Percentiles rank a stretch among this genome's conserved stretches.
Evolutionary conservation across 352 stramenopile genomes (phyloP).

Genomic region (Globisporangium apiculatum): DNA sequence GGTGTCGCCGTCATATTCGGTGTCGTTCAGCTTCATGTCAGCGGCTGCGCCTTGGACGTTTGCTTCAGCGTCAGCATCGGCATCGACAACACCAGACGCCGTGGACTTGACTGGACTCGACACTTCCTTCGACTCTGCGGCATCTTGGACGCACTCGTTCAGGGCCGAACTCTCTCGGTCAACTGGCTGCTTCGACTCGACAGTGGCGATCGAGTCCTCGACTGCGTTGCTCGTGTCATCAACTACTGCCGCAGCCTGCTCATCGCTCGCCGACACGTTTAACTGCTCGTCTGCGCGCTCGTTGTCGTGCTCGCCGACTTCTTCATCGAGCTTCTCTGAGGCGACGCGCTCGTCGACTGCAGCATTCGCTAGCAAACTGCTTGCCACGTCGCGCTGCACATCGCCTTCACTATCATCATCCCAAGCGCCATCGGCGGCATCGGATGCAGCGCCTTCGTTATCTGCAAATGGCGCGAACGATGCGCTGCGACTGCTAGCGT

Average conservation of each 20-base stretch:
- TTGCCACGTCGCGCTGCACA: not conserved
- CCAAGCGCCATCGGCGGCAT: not conserved
- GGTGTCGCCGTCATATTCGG: not conserved
- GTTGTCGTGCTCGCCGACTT: not conserved
- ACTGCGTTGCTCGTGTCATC: not conserved
- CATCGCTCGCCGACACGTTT: too few species aligned
- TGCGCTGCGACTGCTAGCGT: too few species aligned
- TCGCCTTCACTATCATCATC: not conserved
- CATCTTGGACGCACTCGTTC: not conserved
- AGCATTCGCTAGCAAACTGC: not conserved
- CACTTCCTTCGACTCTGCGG: not conserved
- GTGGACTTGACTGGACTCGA: too few species aligned
- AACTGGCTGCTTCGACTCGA: too few species aligned
- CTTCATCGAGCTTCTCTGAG: not conserved
- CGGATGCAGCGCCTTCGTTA: not conserved
- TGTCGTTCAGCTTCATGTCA: not conserved
- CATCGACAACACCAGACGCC: not conserved
- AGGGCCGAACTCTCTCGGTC: too few species aligned
- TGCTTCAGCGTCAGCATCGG: not conserved
- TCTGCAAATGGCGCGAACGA: not conserved
- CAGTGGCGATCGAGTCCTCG: not conserved
- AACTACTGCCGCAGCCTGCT: not conserved
- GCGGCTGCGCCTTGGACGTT: not conserved
- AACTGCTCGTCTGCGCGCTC: too few species aligned
- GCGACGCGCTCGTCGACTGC: too few species aligned